Base-by-base conservation (phyloP, 129 eudicot genomes). In the Silybum marianum region DNA sequence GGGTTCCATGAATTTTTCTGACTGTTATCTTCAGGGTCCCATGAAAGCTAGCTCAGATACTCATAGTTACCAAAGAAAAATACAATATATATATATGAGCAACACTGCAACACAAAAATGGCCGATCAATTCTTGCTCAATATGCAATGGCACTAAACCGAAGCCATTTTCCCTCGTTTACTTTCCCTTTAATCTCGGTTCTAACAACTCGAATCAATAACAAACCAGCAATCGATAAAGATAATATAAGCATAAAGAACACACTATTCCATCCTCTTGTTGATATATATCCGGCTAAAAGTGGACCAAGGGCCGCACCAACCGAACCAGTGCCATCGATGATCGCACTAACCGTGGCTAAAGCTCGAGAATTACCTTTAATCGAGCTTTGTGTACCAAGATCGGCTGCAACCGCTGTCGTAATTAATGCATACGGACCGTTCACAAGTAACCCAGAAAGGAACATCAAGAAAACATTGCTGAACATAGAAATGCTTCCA, bases 241-340 rank as follows among this genome's bases (percentile, higher is more conserved):
- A 94, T 71, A 87, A 81, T 36, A 92, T 87, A 76, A 95, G 97
- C 97, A 95, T 90, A 28, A 84, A 84, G 78, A 95, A 95, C 46
- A 92, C 97, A 40, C 88, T 89, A 70, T 95, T 92, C 98, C 97
- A 92, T 72, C 98, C 97, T 85, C 89, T 84, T 26, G 97, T 88
- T 13, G 97, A 95, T 60, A 95, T 92, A 84, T 92, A 95, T 34
- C 98, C 98, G 4, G 96, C 97, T 62, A 95, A 80, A 92, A 95
- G 94, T 4, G 98, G 98, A 19, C 98, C 98, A 48, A 95, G 78
- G 69, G 97, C 97, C 36, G 96, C 98, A 73, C 98, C 98, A 70
- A 92, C 93, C 39, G 98, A 92, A 65, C 98, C 97, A 19, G 98
- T 95, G 38, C 97, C 98, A 87, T 95, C 98, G 48, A 95, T 92